Evolutionary conservation across 306 rosid species (phyloP), one percentile per base, ranked within the genome.

Genomic region (Medicago ruthenica): DNA sequence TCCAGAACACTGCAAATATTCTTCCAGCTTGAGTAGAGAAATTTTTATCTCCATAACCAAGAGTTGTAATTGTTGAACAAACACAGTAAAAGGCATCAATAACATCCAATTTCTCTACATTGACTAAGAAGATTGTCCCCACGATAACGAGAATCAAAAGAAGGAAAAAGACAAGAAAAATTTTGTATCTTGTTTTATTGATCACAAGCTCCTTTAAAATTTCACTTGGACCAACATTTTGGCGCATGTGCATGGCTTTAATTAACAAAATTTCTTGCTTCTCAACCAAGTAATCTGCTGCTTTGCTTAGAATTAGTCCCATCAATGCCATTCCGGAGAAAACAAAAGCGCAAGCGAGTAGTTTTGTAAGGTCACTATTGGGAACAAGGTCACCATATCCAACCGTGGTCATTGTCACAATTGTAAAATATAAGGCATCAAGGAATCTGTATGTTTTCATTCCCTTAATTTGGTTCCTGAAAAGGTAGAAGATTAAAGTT

Each of bases 1-100:
- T 90, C 97, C 97, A 92, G 80, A 92, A 85, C 44, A 92, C 80
- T 3, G 97, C 97, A 69, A 92, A 95, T 17, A 85, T 24, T 17
- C 99, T 93, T 16, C 97, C 96, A 47, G 81, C 75, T 79, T 71
- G 68, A 55, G 93, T 95, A 16, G 93, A 87, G 86, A 92, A 95
- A 84, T 93, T 95, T 81, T 83, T 73, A 80, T 95, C 97, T 42
- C 97, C 99, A 77, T 82, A 85, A 62, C 89, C 89, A 16, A 85
- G 79, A 4, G 86, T 85, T 47, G 89, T 85, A 16, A 85, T 6
- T 31, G 89, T 85, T 20, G 85, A 82, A 73, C 89, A 85, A 73
- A 85, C 89, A 37, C 89, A 85, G 66, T 85, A 82, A 9, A 85
- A 76, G 12, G 89, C 86, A 62, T 82, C 85, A 4, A 85, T 10